These are phyloP conservation scores for Raffaelea deltoideospora DNA, from an alignment of 2,329 filamentous ascomycete genomes.

Conservation along the genomic window DNA sequence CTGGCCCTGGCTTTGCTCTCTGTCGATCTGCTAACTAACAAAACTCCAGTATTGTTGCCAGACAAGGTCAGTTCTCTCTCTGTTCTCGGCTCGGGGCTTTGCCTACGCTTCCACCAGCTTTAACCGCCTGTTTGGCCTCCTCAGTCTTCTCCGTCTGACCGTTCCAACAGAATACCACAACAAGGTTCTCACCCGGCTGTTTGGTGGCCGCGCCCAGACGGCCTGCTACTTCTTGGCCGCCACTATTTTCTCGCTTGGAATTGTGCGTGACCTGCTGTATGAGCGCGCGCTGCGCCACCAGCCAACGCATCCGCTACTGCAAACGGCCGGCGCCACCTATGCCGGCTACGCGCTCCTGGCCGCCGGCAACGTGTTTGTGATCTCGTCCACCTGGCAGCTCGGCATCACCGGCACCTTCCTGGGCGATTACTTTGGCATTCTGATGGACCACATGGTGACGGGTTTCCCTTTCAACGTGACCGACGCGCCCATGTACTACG, in stretches of 20 bases:
- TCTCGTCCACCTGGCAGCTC: conserved; percentile 80
- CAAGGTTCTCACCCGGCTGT: conserved; percentile 75
- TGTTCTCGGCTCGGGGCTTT: neutral
- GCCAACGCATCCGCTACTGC: conserved; percentile 60
- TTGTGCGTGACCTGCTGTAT: conserved; percentile 79
- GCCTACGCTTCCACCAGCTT: neutral
- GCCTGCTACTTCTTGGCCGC: conserved; percentile 84
- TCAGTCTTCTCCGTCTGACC: neutral
- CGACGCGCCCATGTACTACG: conserved; percentile 90
- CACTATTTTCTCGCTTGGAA: conserved; percentile 81
- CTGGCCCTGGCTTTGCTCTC: neutral
- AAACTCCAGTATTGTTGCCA: conserved; percentile 64
- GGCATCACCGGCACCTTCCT: conserved; percentile 93
- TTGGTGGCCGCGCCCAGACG: conserved; percentile 58
- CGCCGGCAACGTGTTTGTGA: conserved; percentile 66
- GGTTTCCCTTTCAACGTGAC: conserved; percentile 93
- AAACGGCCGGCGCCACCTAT: conserved; percentile 41
- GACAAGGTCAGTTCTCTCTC: conserved; percentile 61
- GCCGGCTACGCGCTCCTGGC: conserved; percentile 58
- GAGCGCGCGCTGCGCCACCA: conserved; percentile 64
- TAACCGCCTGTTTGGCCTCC: conserved; percentile 3
- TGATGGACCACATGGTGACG: conserved; percentile 90
- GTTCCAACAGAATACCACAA: conserved; percentile 64
- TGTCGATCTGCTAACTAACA: conserved; percentile 18
- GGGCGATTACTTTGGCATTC: conserved; percentile 95